phyloP scores from a whole-genome alignment of 441 rosid species.

The Cnidoscolus chayamansa region DNA sequence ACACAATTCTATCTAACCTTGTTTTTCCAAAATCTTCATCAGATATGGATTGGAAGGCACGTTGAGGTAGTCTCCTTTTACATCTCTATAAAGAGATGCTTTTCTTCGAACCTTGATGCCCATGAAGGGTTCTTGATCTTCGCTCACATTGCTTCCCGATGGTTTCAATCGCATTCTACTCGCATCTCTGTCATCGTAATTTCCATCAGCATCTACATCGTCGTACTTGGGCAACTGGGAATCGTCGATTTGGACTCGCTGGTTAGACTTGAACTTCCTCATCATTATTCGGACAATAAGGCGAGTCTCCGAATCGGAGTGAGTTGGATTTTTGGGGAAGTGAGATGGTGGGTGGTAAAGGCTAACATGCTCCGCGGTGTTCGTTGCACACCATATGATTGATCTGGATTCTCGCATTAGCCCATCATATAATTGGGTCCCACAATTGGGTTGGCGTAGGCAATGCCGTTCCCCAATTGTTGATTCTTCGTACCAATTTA shows the following conservation, averaged over 20 bases:
- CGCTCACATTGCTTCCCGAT: conserved; percentile 47
- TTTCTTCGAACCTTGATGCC: conserved; percentile 74
- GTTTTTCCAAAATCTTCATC: conserved; percentile 73
- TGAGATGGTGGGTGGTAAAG: not conserved
- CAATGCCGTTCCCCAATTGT: not conserved
- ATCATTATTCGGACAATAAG: conserved; percentile 21
- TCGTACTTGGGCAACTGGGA: conserved; percentile 37
- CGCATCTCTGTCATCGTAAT: conserved; percentile 19
- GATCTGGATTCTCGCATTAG: conserved; percentile 5
- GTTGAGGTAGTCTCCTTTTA: conserved; percentile 73
- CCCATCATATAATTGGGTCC: conserved; percentile 10
- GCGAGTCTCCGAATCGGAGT: conserved; percentile 27
- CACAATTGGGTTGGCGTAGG: not conserved
- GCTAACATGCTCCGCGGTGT: conserved; percentile 2
- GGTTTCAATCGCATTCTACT: conserved; percentile 23
- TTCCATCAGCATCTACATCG: not conserved
- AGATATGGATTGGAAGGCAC: conserved; percentile 61
- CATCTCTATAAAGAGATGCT: conserved; percentile 75
- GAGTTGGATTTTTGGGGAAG: conserved; percentile 5
- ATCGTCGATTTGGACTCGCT: conserved; percentile 57
- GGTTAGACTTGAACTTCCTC: conserved; percentile 36
- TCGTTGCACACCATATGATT: conserved; percentile 18
- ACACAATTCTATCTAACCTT: conserved; percentile 44
- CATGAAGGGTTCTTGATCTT: conserved; percentile 76
- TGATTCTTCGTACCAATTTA: not conserved